Percentiles rank a stretch among this genome's conserved stretches.
Evolutionary conservation across 768 basidiomycete genomes (phyloP).

Genomic region (Pilatotrama ljubarskyi): DNA sequence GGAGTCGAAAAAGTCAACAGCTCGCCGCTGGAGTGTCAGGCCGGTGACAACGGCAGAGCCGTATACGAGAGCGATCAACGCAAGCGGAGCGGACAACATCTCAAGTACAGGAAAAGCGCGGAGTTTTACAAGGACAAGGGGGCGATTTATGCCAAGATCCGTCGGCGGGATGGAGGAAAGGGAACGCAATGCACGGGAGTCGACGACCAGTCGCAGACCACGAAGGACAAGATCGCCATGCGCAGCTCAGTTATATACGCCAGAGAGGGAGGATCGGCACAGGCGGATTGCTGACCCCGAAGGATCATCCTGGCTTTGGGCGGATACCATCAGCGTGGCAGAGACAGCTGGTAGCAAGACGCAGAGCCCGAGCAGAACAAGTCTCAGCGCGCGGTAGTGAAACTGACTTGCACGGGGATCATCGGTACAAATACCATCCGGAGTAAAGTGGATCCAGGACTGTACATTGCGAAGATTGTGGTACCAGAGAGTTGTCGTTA

Average conservation of each 20-base stretch:
- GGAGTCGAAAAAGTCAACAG: conserved; percentile 38
- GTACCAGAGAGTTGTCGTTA: no score
- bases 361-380: background rate
- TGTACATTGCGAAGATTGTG: no score
- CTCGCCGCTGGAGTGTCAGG: conserved; percentile 8
- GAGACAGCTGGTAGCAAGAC: background rate
- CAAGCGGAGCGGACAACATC: conserved; percentile 3
- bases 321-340: conserved; percentile 2
- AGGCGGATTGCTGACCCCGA: background rate
- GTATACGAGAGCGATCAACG: background rate
- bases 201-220: conserved; percentile 16
- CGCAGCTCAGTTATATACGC: background rate
- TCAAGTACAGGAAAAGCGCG: background rate
- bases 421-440: no score
- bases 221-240: background rate
- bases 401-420: background rate
- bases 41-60: conserved; percentile 6
- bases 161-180: background rate
- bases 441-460: no score
- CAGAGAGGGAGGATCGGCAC: background rate
- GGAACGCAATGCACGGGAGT: background rate
- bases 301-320: background rate
- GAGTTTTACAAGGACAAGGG: no score
- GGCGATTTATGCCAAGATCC: no score
- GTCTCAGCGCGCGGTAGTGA: background rate